Evolutionary conservation across 495 filamentous ascomycete genomes (phyloP), one percentile per base, ranked within the genome.

Genomic region (Talaromyces wortmannii): DNA sequence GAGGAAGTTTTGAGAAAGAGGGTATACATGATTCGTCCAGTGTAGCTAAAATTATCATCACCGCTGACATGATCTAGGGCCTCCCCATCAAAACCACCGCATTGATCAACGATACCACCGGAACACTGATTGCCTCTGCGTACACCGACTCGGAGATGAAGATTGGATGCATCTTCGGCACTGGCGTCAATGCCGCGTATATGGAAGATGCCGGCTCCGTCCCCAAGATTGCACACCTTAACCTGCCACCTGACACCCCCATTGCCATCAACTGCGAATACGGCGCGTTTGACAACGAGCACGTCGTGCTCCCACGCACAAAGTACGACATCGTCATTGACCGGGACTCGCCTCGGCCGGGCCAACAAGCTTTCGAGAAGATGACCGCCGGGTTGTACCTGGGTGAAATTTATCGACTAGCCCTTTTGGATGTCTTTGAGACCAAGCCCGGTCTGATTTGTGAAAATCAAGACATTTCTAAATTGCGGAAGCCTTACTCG

Each of bases 251-350:
- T 1, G 84, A 91, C 53, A 86, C 87, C 66, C 91, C 89, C 48
- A 92, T 98, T 73, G 94, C 92, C 45, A 98, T 98, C 75, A 98
- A 98, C 79, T 98, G 94, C 77, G 94, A 98, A 72, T 98, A 91
- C 79, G 94, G 94, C 48, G 95, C 94, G 50, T 98, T 98, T 66
- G 94, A 98, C 73, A 97, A 97, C 70, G 92, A 98, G 72, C 88
- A 92, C 73, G 77, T 88, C 52, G 87, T 98, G 48, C 85, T 98
- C 16, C 95, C 94, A 13, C 86, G 88, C 32, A 97, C 92, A 18
- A 84, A 83, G 50, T 86, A 83, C 50, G 92, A 97, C 67, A 74
- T 87, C 56, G 83, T 88, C 64, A 88, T 97, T 60, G 92, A 97
- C 78, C 86, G 88, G 57, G 88, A 92, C 64, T 96, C 92, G 6